Evolutionary conservation across 176 grass and related monocot species (phyloP), one percentile per base, ranked within the genome.

Genomic region (Dendrocalamus sinicus): DNA sequence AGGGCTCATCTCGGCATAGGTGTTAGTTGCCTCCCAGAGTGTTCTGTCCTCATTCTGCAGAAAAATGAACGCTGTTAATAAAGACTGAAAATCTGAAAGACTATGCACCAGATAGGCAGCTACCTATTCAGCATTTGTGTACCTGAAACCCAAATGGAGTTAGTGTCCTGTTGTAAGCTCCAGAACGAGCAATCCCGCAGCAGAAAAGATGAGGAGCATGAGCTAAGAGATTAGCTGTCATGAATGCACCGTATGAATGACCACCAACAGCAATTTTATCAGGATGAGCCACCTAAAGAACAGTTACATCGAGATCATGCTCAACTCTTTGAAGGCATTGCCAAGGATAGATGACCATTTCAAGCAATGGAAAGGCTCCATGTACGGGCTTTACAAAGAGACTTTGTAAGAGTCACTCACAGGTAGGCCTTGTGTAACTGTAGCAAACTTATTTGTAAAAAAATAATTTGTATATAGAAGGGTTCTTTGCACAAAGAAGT

Each of bases 111-210:
- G 37, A 66, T n/a, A 66, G 52, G 51, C 57, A 66, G 41, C 35
- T 39, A 23, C 43, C 23, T 45, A 59, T 40, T 47, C 48, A 77
- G 51, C 28, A 74, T 89, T 55, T 65, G 48, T 63, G 15, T 78
- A 94, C 96, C 96, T 99, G 96, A 94, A 99, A 99, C 17, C 96
- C 96, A 88, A 99, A 99, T 76, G 96, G 96, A 91, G 96, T 99
- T 66, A 99, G 81, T 47, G 96, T 99, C 81, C 94, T 90, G 83
- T 99, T 99, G 92, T 99, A 99, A 85, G 96, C 96, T 86, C 96
- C 96, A 85, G 96, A 99, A 53, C 93, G 96, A 96, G 96, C 93
- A 73, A 96, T 83, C 5, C 96, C 96, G 0, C 93, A 99, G 85
- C 88, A 92, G 70, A 99, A 99, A 82, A 99, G 90, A 88, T 96